phyloP scores from a whole-genome alignment of 2,329 filamentous ascomycete genomes.

The Decorospora gaudefroyi region DNA sequence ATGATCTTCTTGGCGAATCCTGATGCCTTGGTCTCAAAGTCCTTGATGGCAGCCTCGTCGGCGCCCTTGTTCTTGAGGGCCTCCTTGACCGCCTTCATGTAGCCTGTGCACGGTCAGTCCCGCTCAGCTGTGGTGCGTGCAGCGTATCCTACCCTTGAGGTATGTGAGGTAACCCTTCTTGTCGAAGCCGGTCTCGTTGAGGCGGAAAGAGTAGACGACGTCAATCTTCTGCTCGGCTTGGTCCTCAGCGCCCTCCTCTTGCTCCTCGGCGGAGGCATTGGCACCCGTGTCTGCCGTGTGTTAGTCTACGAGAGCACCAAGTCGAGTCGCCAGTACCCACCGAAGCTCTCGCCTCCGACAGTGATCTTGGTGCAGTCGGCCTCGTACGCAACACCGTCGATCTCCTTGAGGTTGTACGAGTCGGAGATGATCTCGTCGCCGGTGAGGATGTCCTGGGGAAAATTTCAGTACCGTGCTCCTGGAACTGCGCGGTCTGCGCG shows the following conservation, averaged over 20 bases:
- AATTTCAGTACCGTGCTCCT: constrained; percentile 17
- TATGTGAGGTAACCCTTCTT: constrained; percentile 84
- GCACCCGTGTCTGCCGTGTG: constrained; percentile 74
- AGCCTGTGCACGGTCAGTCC: constrained; percentile 58
- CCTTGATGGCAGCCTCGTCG: constrained; percentile 67
- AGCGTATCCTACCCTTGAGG: constrained; percentile 73
- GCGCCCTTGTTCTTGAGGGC: constrained; percentile 65
- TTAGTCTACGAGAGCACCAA: constrained; percentile 12
- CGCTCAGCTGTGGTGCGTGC: background rate
- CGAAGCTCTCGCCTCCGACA: constrained; percentile 72
- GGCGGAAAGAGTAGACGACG: constrained; percentile 88
- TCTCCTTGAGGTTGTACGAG: constrained; percentile 80
- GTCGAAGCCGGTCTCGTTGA: constrained; percentile 76
- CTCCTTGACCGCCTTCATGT: constrained; percentile 93
- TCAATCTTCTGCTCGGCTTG: constrained; percentile 78
- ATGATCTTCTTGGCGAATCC: constrained; percentile 81
- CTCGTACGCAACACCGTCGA: constrained; percentile 84
- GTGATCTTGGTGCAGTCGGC: constrained; percentile 90
- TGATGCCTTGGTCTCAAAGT: constrained; percentile 77
- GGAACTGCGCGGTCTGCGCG: constrained; percentile 4
- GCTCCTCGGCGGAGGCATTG: constrained; percentile 95
- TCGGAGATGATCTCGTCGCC: constrained; percentile 97
- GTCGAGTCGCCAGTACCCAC: constrained; percentile 54
- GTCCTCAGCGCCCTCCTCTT: constrained; percentile 75
- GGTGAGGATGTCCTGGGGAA: constrained; percentile 80